These are phyloP conservation scores for Acidomyces sp. DNA, from an alignment of 495 filamentous ascomycete species.

Conservation along the genomic window DNA sequence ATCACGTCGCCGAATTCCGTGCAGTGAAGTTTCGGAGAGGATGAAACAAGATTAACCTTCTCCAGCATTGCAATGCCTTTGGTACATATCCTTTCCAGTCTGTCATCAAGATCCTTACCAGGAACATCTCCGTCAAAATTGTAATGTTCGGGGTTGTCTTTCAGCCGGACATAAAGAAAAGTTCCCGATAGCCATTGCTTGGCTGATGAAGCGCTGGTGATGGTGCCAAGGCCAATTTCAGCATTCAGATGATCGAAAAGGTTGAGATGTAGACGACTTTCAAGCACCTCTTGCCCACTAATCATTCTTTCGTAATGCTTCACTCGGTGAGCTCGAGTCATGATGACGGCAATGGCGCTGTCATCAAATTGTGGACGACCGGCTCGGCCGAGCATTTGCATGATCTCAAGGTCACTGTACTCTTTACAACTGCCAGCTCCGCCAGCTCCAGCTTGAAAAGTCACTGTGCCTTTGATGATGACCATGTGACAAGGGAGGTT, in stretches of 20 bases:
- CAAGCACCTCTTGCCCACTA: conserved; percentile 67
- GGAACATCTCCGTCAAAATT: conserved; percentile 49
- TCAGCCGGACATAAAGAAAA: conserved; percentile 73
- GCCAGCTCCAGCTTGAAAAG: conserved; percentile 38
- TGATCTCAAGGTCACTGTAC: conserved; percentile 84
- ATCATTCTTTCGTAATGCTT: conserved; percentile 69
- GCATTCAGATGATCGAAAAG: conserved; percentile 90
- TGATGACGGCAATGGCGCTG: conserved; percentile 71
- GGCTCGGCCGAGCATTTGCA: conserved; percentile 96
- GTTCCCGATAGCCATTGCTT: conserved; percentile 75
- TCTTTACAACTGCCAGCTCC: conserved; percentile 54
- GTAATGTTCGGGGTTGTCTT: conserved; percentile 69
- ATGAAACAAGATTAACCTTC: conserved; percentile 43
- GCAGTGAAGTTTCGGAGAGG: conserved; percentile 38
- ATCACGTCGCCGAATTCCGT: conserved; percentile 80
- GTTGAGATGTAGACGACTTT: conserved; percentile 78
- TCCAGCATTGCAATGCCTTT: conserved; percentile 61
- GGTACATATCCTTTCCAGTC: conserved; percentile 67
- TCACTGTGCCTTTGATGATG: conserved; percentile 78
- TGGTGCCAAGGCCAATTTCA: conserved; percentile 75
- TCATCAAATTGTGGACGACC: conserved; percentile 88
- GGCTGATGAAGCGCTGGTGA: conserved; percentile 56
- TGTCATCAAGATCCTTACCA: conserved; percentile 46
- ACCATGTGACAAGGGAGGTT: conserved; percentile 91
- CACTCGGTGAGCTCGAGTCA: conserved; percentile 60